Percentiles rank a stretch among this genome's conserved stretches.
phyloP scores from a whole-genome alignment of 2,329 filamentous ascomycete genomes.

The Talaromyces sp. region DNA sequence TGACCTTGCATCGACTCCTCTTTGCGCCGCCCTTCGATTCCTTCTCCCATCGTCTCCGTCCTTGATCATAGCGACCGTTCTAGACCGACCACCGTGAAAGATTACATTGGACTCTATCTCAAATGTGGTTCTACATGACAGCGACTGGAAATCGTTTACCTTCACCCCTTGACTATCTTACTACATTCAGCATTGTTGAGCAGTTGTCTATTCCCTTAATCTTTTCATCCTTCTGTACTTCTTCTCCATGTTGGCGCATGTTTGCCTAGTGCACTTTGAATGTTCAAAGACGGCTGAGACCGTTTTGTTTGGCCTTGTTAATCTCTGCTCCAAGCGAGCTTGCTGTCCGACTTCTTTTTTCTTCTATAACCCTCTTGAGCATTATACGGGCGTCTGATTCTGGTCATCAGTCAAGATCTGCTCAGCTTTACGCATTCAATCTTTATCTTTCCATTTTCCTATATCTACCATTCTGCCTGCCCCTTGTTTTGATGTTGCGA shows the following conservation, averaged over 20 bases:
- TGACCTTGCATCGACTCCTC: slow-evolving; percentile 7
- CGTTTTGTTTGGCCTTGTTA: slow-evolving; percentile 14
- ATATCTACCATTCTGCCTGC: slow-evolving; percentile 14
- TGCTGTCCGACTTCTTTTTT: slow-evolving; percentile 20
- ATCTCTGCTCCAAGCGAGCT: slow-evolving; percentile 28
- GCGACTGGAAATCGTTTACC: slow-evolving; percentile 12
- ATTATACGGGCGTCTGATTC: slow-evolving; percentile 39
- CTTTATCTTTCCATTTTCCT: slow-evolving; percentile 8
- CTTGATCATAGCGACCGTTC: slow-evolving; percentile 10
- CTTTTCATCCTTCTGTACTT: slow-evolving; percentile 9
- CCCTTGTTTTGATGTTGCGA: slow-evolving; percentile 11
- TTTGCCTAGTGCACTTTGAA: slow-evolving; percentile 12
- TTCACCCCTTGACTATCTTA: not conserved
- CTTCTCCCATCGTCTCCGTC: slow-evolving; percentile 11
- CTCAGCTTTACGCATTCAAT: slow-evolving; percentile 26
- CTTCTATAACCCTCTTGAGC: slow-evolving; percentile 24
- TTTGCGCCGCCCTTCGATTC: not conserved
- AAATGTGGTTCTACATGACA: slow-evolving; percentile 11
- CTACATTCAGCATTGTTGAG: slow-evolving; percentile 19
- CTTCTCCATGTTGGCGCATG: slow-evolving; percentile 12
- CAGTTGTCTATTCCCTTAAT: slow-evolving; percentile 7
- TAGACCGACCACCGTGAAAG: slow-evolving; percentile 18
- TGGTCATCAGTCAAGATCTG: slow-evolving; percentile 32
- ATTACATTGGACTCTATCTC: not conserved
- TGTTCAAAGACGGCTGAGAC: slow-evolving; percentile 17